phyloP scores from a whole-genome alignment of 2,329 filamentous ascomycete genomes.

The Gaeumannomyces tritici region DNA sequence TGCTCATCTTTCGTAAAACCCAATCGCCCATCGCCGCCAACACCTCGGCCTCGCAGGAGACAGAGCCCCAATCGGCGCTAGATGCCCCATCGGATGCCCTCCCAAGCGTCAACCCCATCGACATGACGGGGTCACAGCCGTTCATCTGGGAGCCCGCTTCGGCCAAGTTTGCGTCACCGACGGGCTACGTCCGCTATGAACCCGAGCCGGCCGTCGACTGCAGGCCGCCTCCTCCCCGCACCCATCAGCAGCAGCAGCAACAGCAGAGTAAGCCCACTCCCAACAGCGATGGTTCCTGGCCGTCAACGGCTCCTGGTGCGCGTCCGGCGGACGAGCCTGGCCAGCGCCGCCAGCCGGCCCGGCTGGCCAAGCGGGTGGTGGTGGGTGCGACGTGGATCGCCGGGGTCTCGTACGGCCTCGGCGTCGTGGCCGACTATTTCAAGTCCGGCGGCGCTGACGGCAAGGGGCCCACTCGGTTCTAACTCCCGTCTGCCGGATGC shows the following conservation, averaged over 20 bases:
- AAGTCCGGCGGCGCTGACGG: constrained; percentile 30
- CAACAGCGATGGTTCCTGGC: constrained; percentile 1
- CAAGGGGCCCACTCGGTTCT: constrained; percentile 24
- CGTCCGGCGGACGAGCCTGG: constrained; percentile 8
- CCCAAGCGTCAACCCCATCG: constrained; percentile 45
- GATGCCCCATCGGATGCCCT: constrained; percentile 7
- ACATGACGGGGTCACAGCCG: constrained; percentile 35
- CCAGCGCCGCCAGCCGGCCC: constrained; percentile 6
- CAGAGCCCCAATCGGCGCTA: not conserved
- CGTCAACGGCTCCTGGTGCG: not conserved
- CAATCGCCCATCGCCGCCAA: constrained; percentile 15
- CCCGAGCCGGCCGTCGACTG: constrained; percentile 18
- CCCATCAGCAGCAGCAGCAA: constrained; percentile 10
- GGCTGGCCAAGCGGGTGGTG: constrained; percentile 36
- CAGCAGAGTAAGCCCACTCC: constrained; percentile 11
- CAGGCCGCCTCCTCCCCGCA: constrained; percentile 21
- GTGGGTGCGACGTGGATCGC: constrained; percentile 45
- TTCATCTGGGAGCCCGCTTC: constrained; percentile 13
- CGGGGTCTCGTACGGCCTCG: constrained; percentile 46
- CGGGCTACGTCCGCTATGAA: constrained; percentile 56
- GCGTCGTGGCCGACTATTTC: constrained; percentile 49
- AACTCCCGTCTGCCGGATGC: constrained; percentile 2
- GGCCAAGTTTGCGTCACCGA: constrained; percentile 51
- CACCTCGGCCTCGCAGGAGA: not conserved
- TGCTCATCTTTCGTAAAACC: constrained; percentile 58